Evolutionary conservation across 768 basidiomycete species (phyloP).

Genomic region (Collybia nuda): DNA sequence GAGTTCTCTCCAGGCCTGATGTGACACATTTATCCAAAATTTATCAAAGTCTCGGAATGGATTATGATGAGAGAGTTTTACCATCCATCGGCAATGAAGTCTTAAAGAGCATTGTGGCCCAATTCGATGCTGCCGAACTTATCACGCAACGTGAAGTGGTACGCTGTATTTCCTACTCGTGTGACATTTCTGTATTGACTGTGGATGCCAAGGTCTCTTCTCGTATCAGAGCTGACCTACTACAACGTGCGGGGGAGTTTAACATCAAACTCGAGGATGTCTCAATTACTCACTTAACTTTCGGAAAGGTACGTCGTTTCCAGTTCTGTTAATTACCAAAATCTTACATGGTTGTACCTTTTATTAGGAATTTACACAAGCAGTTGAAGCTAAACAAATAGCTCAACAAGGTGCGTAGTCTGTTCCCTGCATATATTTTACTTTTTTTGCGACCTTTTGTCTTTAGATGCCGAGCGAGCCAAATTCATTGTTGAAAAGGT

Average conservation of each 20-base stretch:
- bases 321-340: conserved; percentile 1
- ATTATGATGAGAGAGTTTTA: conserved; percentile 97
- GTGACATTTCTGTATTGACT: background rate
- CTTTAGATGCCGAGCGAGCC: conserved; percentile 91
- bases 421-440: too few species aligned
- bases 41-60: conserved; percentile 91
- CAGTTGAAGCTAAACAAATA: conserved; percentile 99
- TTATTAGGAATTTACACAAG: conserved; percentile 86
- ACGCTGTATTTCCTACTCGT: conserved; percentile 25
- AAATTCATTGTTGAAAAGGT: conserved; percentile 99
- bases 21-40: conserved; percentile 85
- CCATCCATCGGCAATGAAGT: conserved; percentile 99
- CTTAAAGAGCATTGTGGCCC: conserved; percentile 95
- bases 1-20: conserved; percentile 94
- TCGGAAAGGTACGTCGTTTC: conserved; percentile 64
- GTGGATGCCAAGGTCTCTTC: conserved; percentile 67
- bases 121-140: conserved; percentile 95
- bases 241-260: conserved; percentile 95
- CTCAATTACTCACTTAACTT: conserved; percentile 90
- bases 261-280: conserved; percentile 96
- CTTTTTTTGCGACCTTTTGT: too few species aligned
- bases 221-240: conserved; percentile 86
- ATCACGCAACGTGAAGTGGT: conserved; percentile 99
- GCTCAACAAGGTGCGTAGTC: conserved; percentile 86
- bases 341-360: conserved; percentile 2